Conservation (phyloP, 2,329 filamentous ascomycete species). For the Mollisia scopiformis region DNA sequence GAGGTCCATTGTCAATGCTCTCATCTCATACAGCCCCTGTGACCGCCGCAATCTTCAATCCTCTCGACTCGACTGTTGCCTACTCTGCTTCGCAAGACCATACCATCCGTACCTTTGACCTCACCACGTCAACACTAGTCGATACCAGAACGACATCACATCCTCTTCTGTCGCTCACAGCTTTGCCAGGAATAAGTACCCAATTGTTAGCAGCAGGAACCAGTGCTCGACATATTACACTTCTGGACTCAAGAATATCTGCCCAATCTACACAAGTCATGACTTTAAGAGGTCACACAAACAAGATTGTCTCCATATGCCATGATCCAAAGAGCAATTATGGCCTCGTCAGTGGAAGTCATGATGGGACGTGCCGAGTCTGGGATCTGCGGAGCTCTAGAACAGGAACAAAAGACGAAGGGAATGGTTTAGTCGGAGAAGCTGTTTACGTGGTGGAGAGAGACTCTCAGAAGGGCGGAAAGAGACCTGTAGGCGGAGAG, state of each 20-base stretch:
- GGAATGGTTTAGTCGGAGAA: conserved; percentile 67
- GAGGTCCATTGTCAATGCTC: conserved; percentile 78
- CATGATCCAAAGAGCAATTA: conserved; percentile 66
- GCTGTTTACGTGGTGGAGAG: conserved; percentile 75
- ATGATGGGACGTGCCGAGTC: conserved; percentile 89
- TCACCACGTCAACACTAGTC: conserved; percentile 78
- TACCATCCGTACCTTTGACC: conserved; percentile 86
- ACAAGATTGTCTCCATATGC: conserved; percentile 61
- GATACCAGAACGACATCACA: conserved; percentile 84
- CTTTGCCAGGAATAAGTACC: conserved; percentile 62
- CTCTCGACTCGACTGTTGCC: conserved; percentile 80
- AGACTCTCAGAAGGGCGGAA: conserved; percentile 67
- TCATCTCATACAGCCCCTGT: conserved; percentile 72
- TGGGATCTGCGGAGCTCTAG: conserved; percentile 86
- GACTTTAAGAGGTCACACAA: conserved; percentile 89
- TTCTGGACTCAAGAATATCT: conserved; percentile 87
- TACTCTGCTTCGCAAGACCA: conserved; percentile 94
- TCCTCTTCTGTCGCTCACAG: conserved; percentile 77
- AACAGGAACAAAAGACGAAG: conserved; percentile 60
- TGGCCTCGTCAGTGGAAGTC: conserved; percentile 84
- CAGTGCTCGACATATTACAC: conserved; percentile 81
- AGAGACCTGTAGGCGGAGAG: conserved; percentile 71
- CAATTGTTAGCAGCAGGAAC: conserved; percentile 73
- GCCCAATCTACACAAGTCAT: conserved; percentile 79
- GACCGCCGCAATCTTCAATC: conserved; percentile 83